Conservation (phyloP, 208 protist genomes). For the Acanthamoeba culbertsoni region DNA sequence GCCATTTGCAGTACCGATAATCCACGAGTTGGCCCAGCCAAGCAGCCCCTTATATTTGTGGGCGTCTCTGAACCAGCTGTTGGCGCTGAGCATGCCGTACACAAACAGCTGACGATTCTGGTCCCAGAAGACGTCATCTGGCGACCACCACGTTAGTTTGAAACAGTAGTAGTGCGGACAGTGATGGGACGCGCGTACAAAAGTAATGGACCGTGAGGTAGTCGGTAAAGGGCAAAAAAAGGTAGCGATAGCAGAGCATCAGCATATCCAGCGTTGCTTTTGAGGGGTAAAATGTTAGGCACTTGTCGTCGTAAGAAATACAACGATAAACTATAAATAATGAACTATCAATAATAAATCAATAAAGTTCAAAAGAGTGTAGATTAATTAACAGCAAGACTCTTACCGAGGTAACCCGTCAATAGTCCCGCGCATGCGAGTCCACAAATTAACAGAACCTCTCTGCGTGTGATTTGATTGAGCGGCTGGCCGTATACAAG, state of each 20-base stretch:
- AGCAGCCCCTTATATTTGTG: constrained; percentile 5
- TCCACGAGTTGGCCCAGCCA: background rate
- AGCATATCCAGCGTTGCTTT: too few relatives aligned
- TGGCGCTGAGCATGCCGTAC: constrained; percentile 1
- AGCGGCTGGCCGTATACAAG: background rate
- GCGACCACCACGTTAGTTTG: background rate
- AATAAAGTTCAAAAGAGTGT: too few relatives aligned
- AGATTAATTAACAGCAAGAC: too few relatives aligned
- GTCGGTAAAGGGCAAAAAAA: background rate
- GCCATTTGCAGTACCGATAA: background rate
- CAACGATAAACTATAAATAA: too few relatives aligned
- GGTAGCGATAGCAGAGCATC: background rate
- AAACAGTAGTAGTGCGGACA: background rate
- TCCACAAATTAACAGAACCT: background rate
- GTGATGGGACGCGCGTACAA: background rate
- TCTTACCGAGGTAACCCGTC: too few relatives aligned
- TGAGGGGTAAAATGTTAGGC: too few relatives aligned
- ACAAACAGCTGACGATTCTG: background rate
- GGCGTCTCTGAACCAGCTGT: constrained; percentile 16
- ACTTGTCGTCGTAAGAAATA: too few relatives aligned
- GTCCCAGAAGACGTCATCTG: constrained; percentile 7
- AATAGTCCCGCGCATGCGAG: too few relatives aligned
- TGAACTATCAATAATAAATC: too few relatives aligned
- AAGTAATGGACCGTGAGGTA: background rate
- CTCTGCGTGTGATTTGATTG: background rate